Evolutionary conservation across 2,329 filamentous ascomycete species (phyloP), one percentile per base, ranked within the genome.

Genomic region (Botrytis deweyae): DNA sequence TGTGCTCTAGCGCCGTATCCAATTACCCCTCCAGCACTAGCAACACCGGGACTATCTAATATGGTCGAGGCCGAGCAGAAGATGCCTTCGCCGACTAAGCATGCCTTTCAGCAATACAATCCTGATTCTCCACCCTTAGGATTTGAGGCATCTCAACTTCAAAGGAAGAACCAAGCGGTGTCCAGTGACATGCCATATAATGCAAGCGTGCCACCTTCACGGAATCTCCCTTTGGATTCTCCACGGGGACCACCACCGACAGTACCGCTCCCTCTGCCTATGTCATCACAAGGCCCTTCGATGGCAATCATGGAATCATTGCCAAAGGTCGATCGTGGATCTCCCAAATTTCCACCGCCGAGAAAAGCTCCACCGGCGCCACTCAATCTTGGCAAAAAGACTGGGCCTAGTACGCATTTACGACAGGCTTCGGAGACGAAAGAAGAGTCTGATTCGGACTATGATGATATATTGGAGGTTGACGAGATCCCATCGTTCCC

Each of bases 301-400:
- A 42, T 86, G 46, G 79, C 84, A 7, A 75, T 85, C 12, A 82
- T 84, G 42, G 84, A 86, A 74, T 82, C 86, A 36, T 78, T 78
- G 59, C 79, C 80, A 22, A 79, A 77, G 68, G 70, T 76, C n/a
- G 79, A 80, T 72, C 77, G 86, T 75, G 90, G 90, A 74, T 85
- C 87, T 25, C 83, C 85, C 14, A 83, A 84, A 8, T 85, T 87
- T 16, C 86, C 88, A 3, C 90, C 91, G 22, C 88, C 89, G 68
- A 89, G 95, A 74, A 98, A 97, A 82, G 89, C 91, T 9, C 94
- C 95, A 4, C 95, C 95, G 65, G 93, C 94, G 20, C 95, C 95
- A 2, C 83, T 98, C 72, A 91, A 95, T 80, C 86, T 98, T 38
- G 87, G 86, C 62, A 84, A 85, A 65, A 78, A 82, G 29, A 80